Conservation (phyloP, 441 rosid species). For the Breynia disticha region DNA sequence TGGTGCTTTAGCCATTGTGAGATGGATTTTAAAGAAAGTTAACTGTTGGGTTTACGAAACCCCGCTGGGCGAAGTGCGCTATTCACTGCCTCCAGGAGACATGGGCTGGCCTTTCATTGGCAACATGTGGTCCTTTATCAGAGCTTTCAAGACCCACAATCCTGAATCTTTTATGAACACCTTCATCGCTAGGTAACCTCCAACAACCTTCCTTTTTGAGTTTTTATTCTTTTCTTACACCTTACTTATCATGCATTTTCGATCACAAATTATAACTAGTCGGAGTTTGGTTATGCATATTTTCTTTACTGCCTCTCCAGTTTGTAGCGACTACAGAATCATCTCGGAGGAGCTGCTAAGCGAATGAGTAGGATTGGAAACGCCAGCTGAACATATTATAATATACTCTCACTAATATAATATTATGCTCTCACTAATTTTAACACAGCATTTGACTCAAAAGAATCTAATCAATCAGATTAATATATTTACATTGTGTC, state of each 20-base stretch:
- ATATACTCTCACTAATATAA: no score
- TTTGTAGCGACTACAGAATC: background rate
- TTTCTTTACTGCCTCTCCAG: no score
- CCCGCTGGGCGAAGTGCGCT: constrained; percentile 31
- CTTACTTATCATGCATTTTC: no score
- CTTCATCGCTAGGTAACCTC: constrained; percentile 32
- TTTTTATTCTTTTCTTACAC: background rate
- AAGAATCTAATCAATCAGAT: no score
- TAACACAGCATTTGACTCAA: no score
- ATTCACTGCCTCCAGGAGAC: constrained; percentile 63
- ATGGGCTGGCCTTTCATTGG: constrained; percentile 79
- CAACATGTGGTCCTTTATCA: constrained; percentile 66
- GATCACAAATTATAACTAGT: no score
- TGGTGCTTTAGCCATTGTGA: constrained; percentile 14
- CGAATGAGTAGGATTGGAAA: background rate
- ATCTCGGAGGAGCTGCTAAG: background rate
- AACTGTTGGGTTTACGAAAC: constrained; percentile 50
- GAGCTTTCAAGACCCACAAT: constrained; percentile 54
- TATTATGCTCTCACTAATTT: background rate
- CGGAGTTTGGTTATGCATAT: no score
- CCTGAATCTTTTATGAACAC: constrained; percentile 50
- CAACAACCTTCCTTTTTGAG: no score
- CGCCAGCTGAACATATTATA: background rate
- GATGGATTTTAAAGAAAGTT: constrained; percentile 33
- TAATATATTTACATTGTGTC: no score